These are phyloP conservation scores for Kwoniella europaea DNA, from an alignment of 768 basidiomycete species.

Conservation along the genomic window DNA sequence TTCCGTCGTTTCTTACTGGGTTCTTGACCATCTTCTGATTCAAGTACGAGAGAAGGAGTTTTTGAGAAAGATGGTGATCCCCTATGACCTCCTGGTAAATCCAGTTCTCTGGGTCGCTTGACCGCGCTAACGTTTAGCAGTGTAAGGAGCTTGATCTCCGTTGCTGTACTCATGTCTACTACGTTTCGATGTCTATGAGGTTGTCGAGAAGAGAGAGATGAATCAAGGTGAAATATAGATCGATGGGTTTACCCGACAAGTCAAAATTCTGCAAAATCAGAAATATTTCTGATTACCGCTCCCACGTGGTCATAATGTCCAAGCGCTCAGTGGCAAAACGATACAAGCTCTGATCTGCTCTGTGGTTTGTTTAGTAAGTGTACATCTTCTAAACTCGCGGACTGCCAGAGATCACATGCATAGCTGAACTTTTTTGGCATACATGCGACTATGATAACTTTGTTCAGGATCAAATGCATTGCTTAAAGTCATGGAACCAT, in stretches of 20 bases:
- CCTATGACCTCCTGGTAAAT: constrained; percentile 52
- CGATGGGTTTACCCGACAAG: not conserved
- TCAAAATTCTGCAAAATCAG: not conserved
- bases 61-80: constrained; percentile 26
- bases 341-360: too few species aligned
- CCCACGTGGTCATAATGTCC: constrained; percentile 1
- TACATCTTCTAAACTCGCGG: too few species aligned
- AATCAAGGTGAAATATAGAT: not conserved
- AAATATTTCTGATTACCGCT: constrained; percentile 1
- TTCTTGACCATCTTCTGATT: constrained; percentile 52
- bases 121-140: constrained; percentile 87
- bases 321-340: constrained; percentile 3
- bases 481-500: not conserved
- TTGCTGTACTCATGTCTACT: constrained; percentile 46
- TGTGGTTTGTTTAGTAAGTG: too few species aligned
- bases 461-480: not conserved
- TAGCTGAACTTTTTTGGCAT: not conserved
- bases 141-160: constrained; percentile 70
- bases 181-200: not conserved
- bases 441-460: not conserved
- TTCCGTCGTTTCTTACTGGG: constrained; percentile 46
- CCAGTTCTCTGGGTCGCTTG: constrained; percentile 60
- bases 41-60: not conserved
- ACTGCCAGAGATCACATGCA: too few species aligned
- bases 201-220: not conserved